A percentile compares a stretch with the other conserved stretches of the same genome.
phyloP scores from a whole-genome alignment of 768 basidiomycete species.

The Boletus rubescentipes region DNA sequence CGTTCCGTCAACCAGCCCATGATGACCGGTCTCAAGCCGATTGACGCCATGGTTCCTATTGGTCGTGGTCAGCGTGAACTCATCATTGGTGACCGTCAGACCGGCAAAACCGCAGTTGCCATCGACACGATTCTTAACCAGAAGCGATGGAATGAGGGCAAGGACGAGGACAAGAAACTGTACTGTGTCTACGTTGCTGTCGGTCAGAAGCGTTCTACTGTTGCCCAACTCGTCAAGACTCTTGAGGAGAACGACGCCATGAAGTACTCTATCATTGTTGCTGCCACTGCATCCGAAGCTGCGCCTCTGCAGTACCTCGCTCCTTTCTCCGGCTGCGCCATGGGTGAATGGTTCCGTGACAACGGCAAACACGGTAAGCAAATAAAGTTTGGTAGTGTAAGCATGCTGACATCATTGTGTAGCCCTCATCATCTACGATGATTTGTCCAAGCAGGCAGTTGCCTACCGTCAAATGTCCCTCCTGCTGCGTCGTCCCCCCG shows the following conservation, averaged over 20 bases:
- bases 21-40: slow-evolving; percentile 99
- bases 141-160: slow-evolving; percentile 98
- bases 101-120: slow-evolving; percentile 98
- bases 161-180: slow-evolving; percentile 95
- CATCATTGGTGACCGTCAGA: slow-evolving; percentile 99
- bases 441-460: slow-evolving; percentile 99
- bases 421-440: slow-evolving; percentile 99
- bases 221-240: slow-evolving; percentile 99
- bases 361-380: slow-evolving; percentile 95
- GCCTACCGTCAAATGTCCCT: slow-evolving; percentile 99
- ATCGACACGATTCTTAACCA: slow-evolving; percentile 99
- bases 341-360: slow-evolving; percentile 99
- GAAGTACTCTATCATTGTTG: slow-evolving; percentile 99
- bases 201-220: slow-evolving; percentile 99
- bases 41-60: slow-evolving; percentile 99
- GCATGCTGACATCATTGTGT: slow-evolving; percentile 13
- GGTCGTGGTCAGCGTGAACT: slow-evolving; percentile 99
- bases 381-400: background rate
- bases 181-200: slow-evolving; percentile 99
- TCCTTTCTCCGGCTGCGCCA: slow-evolving; percentile 99
- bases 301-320: slow-evolving; percentile 99
- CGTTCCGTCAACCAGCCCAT: slow-evolving; percentile 99
- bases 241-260: slow-evolving; percentile 99
- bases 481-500: slow-evolving; percentile 98
- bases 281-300: slow-evolving; percentile 98